A percentile compares a stretch with the other conserved stretches of the same genome.
Conservation (phyloP, 1,139 yeast species). For the Kluyveromyces marxianus region DNA sequence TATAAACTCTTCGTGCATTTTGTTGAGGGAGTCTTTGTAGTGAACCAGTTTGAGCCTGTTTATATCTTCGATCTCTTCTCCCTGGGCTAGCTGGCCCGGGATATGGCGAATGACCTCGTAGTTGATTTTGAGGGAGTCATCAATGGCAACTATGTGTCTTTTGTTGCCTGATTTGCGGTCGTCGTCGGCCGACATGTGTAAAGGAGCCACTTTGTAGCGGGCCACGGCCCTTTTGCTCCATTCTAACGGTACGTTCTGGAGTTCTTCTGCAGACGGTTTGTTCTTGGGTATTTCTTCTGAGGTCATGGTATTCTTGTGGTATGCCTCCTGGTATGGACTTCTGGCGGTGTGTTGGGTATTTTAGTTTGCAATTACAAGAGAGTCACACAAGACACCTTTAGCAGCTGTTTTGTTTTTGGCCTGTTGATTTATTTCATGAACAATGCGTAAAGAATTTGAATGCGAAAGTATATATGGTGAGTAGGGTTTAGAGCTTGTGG, state of each 20-base stretch:
- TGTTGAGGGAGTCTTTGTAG: conserved; percentile 23
- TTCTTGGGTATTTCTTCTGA: background rate
- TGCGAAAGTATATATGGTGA: too few relatives aligned
- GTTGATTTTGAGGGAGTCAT: conserved; percentile 28
- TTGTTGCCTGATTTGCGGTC: conserved; percentile 18
- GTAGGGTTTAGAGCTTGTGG: too few relatives aligned
- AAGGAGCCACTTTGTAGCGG: conserved; percentile 11
- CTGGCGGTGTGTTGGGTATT: too few relatives aligned
- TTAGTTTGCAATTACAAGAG: too few relatives aligned
- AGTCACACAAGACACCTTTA: too few relatives aligned
- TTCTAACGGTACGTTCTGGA: background rate
- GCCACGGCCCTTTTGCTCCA: conserved; percentile 11
- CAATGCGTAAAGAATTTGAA: too few relatives aligned
- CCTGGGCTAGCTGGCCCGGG: conserved; percentile 24
- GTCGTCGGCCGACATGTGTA: conserved; percentile 9
- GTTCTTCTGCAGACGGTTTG: background rate
- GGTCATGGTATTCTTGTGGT: background rate
- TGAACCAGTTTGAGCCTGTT: conserved; percentile 22
- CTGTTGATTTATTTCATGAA: too few relatives aligned
- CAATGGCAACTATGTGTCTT: conserved; percentile 27
- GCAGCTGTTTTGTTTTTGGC: too few relatives aligned
- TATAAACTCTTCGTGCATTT: conserved; percentile 23
- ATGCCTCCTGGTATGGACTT: too few relatives aligned
- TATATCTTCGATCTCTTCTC: conserved; percentile 15
- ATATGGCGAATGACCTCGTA: conserved; percentile 29